Conservation (phyloP, 805 yeast genomes). For the Spathaspora boniae region DNA sequence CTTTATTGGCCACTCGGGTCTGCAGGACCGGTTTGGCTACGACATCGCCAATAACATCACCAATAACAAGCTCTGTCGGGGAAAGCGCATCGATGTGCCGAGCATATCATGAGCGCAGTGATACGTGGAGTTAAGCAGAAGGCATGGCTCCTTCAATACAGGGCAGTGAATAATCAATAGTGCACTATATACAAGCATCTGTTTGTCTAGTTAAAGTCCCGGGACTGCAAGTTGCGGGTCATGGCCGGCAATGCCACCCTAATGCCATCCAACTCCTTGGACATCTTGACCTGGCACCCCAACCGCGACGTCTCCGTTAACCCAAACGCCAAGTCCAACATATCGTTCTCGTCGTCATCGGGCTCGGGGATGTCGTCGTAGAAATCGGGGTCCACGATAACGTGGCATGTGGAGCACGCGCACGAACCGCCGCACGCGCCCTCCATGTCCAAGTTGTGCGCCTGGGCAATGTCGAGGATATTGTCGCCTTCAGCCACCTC, state of each 20-base stretch:
- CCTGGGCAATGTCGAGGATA: conserved; percentile 90
- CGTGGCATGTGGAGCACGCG: conserved; percentile 97
- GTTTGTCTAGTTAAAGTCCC: conserved; percentile 55
- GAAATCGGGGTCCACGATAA: conserved; percentile 91
- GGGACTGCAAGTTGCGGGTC: conserved; percentile 87
- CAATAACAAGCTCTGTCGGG: conserved; percentile 10
- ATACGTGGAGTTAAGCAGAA: not conserved
- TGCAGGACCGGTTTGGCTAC: conserved; percentile 18
- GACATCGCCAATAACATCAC: conserved; percentile 17
- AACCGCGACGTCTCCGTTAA: conserved; percentile 93
- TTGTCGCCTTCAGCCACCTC: conserved; percentile 94
- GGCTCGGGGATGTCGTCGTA: conserved; percentile 93
- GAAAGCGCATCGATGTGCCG: conserved; percentile 13
- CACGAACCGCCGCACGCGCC: conserved; percentile 99
- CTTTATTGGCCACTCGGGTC: conserved; percentile 14
- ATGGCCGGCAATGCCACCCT: conserved; percentile 95
- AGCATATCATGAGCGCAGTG: too few relatives aligned
- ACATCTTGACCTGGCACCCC: conserved; percentile 91
- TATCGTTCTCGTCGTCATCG: conserved; percentile 95
- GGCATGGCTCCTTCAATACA: not conserved
- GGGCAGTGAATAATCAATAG: not conserved
- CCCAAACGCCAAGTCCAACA: conserved; percentile 97
- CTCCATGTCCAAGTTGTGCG: conserved; percentile 90
- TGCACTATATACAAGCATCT: conserved; percentile 3
- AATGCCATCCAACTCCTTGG: conserved; percentile 86